A percentile compares a stretch with the other conserved stretches of the same genome.
phyloP scores from a whole-genome alignment of 2,329 filamentous ascomycete species.

The Metarhizium album region DNA sequence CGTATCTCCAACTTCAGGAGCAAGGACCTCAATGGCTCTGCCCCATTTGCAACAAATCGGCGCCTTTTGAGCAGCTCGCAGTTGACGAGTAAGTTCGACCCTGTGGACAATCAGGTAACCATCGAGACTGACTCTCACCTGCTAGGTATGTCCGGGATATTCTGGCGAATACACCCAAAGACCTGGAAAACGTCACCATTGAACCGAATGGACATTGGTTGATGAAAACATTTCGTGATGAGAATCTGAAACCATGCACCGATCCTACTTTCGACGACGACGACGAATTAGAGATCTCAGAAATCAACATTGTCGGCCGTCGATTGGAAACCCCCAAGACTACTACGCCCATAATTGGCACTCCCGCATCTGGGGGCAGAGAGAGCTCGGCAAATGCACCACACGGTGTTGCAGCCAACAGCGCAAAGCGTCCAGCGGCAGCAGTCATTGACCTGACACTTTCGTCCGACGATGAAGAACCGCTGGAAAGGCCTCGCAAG shows the following conservation, averaged over 20 bases:
- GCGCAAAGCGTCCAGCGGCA: slow-evolving; percentile 37
- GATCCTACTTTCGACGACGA: slow-evolving; percentile 27
- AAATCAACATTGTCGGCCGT: slow-evolving; percentile 26
- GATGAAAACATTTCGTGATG: slow-evolving; percentile 25
- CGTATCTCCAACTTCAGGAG: slow-evolving; percentile 87
- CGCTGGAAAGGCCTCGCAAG: slow-evolving; percentile 35
- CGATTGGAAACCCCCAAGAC: slow-evolving; percentile 27
- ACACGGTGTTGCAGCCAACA: slow-evolving; percentile 23
- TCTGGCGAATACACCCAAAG: slow-evolving; percentile 57
- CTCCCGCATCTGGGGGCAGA: slow-evolving; percentile 25
- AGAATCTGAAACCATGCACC: slow-evolving; percentile 16
- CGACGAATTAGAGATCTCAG: slow-evolving; percentile 40
- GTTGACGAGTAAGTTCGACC: slow-evolving; percentile 63
- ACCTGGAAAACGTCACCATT: slow-evolving; percentile 76
- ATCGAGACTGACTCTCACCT: not conserved
- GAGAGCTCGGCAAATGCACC: slow-evolving; percentile 26
- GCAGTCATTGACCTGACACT: slow-evolving; percentile 50
- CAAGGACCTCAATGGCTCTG: slow-evolving; percentile 97
- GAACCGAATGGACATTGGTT: slow-evolving; percentile 78
- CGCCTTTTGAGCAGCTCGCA: slow-evolving; percentile 70
- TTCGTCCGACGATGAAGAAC: slow-evolving; percentile 42
- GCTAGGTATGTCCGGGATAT: slow-evolving; percentile 79
- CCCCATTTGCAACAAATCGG: slow-evolving; percentile 78
- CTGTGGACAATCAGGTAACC: not conserved
- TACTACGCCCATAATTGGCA: slow-evolving; percentile 24